Evolutionary conservation across 108 stramenopile species (phyloP).

Genomic region (Stephanodiscus minutulus): DNA sequence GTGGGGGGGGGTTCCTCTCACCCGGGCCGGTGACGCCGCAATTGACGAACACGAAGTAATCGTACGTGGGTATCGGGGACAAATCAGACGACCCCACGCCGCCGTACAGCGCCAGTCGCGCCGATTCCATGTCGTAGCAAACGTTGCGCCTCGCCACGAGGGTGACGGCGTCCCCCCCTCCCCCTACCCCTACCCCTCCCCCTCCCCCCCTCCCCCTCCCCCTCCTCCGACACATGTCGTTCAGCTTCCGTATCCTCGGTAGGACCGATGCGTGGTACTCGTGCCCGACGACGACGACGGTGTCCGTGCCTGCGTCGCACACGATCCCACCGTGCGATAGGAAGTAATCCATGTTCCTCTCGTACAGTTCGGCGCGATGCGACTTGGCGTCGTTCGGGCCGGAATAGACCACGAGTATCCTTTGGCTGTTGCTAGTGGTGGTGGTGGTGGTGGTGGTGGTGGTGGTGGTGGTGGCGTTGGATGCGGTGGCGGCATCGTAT

Average conservation of each 20-base stretch:
- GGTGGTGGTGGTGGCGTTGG: no score
- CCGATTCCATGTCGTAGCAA: slow-evolving; percentile 37
- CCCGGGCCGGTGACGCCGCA: slow-evolving; percentile 33
- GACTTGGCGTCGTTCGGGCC: slow-evolving; percentile 9
- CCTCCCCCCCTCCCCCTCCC: no score
- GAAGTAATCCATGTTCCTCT: neutral
- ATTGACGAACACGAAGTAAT: slow-evolving; percentile 36
- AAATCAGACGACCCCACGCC: slow-evolving; percentile 1
- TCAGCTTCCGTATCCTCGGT: neutral
- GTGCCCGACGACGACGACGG: slow-evolving; percentile 6
- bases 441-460: no score
- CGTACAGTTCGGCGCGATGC: neutral
- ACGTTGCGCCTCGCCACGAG: slow-evolving; percentile 6
- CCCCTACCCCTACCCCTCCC: no score
- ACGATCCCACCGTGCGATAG: neutral
- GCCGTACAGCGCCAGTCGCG: neutral
- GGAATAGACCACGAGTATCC: slow-evolving; percentile 17
- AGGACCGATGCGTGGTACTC: neutral
- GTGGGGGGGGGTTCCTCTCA: no score
- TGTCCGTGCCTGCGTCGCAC: neutral
- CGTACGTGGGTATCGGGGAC: slow-evolving; percentile 6
- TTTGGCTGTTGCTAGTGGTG: no score
- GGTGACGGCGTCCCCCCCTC: neutral
- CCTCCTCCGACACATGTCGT: neutral
- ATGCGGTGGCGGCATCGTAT: no score